Conservation (phyloP, 129 eudicot genomes). For the Chrysanthemum makinoi region DNA sequence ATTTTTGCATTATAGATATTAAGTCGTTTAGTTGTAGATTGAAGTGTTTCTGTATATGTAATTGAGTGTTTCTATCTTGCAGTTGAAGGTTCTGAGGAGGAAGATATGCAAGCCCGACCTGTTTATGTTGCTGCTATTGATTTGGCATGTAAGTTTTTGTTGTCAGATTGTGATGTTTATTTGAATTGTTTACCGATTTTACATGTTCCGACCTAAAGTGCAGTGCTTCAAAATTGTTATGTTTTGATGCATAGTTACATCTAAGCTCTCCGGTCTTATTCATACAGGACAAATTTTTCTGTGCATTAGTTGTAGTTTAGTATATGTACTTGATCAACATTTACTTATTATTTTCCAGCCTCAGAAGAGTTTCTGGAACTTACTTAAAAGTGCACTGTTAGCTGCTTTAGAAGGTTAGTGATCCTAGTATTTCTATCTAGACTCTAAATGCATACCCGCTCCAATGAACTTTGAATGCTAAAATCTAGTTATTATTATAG, state of each 20-base stretch:
- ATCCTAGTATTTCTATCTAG: conserved; percentile 5
- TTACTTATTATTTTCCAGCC: conserved; percentile 44
- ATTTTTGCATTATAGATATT: neutral
- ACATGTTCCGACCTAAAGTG: neutral
- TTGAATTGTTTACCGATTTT: neutral
- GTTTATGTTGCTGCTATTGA: conserved; percentile 97
- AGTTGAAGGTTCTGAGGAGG: conserved; percentile 83
- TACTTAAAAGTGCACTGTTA: conserved; percentile 89
- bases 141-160: conserved; percentile 71
- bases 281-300: neutral
- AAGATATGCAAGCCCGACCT: conserved; percentile 88
- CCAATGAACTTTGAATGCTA: neutral
- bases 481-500: conserved; percentile 38
- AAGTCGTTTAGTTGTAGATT: neutral
- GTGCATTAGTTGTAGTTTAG: neutral
- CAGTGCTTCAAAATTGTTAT: too few species aligned
- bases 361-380: conserved; percentile 98
- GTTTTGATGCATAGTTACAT: too few species aligned
- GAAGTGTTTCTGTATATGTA: conserved; percentile 2
- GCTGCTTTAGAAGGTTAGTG: conserved; percentile 95
- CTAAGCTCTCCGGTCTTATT: too few species aligned
- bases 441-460: conserved; percentile 12
- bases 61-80: conserved; percentile 19
- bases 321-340: neutral
- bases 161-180: conserved; percentile 12